Conservation (phyloP, 208 protist species). For the Leishmania guyanensis region DNA sequence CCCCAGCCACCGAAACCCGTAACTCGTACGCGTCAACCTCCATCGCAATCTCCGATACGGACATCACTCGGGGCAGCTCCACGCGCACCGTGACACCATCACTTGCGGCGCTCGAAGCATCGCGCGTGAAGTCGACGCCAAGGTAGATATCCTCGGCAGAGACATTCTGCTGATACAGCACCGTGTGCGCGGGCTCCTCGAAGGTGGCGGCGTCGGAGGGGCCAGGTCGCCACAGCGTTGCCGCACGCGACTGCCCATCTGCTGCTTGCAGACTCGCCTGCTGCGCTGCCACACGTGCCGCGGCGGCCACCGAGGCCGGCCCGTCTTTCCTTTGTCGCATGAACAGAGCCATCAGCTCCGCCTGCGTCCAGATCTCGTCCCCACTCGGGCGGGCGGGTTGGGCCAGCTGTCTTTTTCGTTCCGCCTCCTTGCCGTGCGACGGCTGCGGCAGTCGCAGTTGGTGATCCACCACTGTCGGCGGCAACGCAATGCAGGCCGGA, state of each 20-base stretch:
- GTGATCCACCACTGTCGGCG: constrained; percentile 74
- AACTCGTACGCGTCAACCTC: constrained; percentile 71
- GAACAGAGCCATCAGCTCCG: constrained; percentile 56
- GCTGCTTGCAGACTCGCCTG: constrained; percentile 6
- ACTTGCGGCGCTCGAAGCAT: constrained; percentile 49
- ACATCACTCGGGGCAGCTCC: constrained; percentile 57
- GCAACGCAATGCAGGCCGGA: constrained; percentile 62
- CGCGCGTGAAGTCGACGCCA: constrained; percentile 70
- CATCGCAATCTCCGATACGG: constrained; percentile 49
- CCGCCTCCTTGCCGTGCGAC: constrained; percentile 60
- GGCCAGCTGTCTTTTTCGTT: constrained; percentile 22
- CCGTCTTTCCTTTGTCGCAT: constrained; percentile 17
- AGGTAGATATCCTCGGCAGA: constrained; percentile 88
- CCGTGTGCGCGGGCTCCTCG: constrained; percentile 60
- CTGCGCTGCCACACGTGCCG: constrained; percentile 13
- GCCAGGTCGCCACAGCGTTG: constrained; percentile 22
- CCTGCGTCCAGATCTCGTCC: constrained; percentile 85
- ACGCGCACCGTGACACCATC: constrained; percentile 81
- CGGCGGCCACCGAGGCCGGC: constrained; percentile 18
- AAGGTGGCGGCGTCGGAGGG: constrained; percentile 21
- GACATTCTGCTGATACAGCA: constrained; percentile 82
- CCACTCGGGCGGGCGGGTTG: constrained; percentile 39
- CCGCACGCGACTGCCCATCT: constrained; percentile 5
- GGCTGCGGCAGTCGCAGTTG: constrained; percentile 73
- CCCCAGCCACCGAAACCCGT: constrained; percentile 41